phyloP scores from a whole-genome alignment of 495 filamentous ascomycete genomes.

The Bacidia rubella region DNA sequence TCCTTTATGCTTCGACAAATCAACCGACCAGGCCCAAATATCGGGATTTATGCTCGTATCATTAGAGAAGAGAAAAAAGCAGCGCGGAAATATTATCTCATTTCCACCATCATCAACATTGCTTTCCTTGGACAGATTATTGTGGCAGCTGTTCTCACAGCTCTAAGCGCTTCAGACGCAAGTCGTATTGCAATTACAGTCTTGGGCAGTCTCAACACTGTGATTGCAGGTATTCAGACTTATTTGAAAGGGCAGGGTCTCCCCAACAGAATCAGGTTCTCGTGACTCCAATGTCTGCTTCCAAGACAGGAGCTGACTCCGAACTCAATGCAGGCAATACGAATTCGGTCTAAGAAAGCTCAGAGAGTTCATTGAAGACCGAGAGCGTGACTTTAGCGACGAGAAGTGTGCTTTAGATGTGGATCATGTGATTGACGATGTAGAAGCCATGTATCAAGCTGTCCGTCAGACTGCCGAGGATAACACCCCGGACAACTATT shows the following conservation, averaged over 20 bases:
- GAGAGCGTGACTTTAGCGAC: slow-evolving; percentile 30
- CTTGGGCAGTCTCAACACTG: slow-evolving; percentile 51
- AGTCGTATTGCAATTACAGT: slow-evolving; percentile 40
- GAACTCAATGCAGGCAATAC: too few relatives aligned
- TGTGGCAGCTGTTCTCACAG: slow-evolving; percentile 47
- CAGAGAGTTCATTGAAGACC: slow-evolving; percentile 50
- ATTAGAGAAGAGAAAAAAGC: slow-evolving; percentile 36
- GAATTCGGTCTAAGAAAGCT: slow-evolving; percentile 33
- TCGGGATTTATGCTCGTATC: slow-evolving; percentile 47
- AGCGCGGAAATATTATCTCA: slow-evolving; percentile 26
- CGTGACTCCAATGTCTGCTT: too few relatives aligned
- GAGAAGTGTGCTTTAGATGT: slow-evolving; percentile 26
- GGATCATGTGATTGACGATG: slow-evolving; percentile 21
- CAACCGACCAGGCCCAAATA: slow-evolving; percentile 34
- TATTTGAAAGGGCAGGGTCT: slow-evolving; percentile 47
- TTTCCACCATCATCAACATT: slow-evolving; percentile 31
- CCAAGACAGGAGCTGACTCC: too few relatives aligned
- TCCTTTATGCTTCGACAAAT: slow-evolving; percentile 7
- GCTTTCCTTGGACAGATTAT: slow-evolving; percentile 46
- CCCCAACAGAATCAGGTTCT: neutral
- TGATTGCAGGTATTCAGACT: slow-evolving; percentile 47
- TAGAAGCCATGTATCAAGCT: slow-evolving; percentile 28
- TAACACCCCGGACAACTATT: slow-evolving; percentile 4
- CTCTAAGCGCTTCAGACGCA: slow-evolving; percentile 45
- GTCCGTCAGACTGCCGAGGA: slow-evolving; percentile 10